phyloP scores from a whole-genome alignment of 176 grass and related monocot species.

The Cenchrus purpureus region DNA sequence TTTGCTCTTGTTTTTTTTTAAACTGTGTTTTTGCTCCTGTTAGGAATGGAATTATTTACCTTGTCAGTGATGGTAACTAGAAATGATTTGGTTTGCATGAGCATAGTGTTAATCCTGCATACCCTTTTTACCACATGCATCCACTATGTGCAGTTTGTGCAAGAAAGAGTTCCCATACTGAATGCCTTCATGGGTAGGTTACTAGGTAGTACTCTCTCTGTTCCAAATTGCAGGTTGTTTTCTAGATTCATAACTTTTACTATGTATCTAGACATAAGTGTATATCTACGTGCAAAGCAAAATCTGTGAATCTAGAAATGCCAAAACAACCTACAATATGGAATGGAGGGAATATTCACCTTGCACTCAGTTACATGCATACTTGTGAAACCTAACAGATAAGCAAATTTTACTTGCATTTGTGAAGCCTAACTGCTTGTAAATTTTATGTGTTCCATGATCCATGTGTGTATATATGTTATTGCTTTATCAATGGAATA shows the following conservation, averaged over 20 bases:
- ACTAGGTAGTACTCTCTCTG: not conserved
- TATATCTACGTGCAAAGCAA: too few relatives aligned
- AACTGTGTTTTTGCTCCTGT: not conserved
- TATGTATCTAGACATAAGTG: too few relatives aligned
- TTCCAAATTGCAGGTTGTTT: too few relatives aligned
- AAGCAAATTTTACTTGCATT: slow-evolving; percentile 4
- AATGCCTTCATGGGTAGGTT: slow-evolving; percentile 12
- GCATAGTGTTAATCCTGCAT: slow-evolving; percentile 20
- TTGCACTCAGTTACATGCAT: not conserved
- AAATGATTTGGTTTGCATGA: slow-evolving; percentile 16
- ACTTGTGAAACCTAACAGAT: not conserved
- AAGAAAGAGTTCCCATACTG: not conserved
- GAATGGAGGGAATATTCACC: not conserved
- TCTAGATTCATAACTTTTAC: too few relatives aligned
- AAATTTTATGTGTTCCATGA: not conserved
- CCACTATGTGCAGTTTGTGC: not conserved
- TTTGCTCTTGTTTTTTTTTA: not conserved
- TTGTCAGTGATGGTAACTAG: slow-evolving; percentile 19
- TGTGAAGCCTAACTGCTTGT: not conserved
- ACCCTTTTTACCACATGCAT: not conserved
- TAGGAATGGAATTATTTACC: slow-evolving; percentile 6
- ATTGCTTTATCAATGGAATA: slow-evolving; percentile 3
- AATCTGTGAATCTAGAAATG: too few relatives aligned
- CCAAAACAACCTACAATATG: too few relatives aligned
- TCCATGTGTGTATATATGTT: not conserved